Evolutionary conservation across 257 asterid species (phyloP), one percentile per base, ranked within the genome.

Genomic region (Cynanchum wilfordii): DNA sequence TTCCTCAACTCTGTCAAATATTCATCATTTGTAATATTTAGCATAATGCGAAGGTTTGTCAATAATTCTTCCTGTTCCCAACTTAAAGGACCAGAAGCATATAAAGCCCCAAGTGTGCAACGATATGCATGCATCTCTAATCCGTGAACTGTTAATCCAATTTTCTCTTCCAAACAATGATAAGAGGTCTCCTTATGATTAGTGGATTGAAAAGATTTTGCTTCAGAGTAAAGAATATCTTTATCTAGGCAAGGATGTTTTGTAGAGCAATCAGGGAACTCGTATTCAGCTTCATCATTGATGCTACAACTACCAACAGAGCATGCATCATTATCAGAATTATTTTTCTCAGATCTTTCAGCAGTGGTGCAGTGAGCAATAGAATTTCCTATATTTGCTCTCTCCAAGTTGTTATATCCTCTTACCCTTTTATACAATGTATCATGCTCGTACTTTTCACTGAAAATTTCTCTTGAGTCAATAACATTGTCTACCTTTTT

Each of bases 71-170:
- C 86, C 72, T 82, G 80, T 67, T 82, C 86, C 86, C 86, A 82
- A 76, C 86, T 82, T 68, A 82, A 82, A 66, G 86, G 86, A 56
- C 86, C 86, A 36, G 80, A 82, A 73, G 82, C 86, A 77, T 70
- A 77, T 77, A 82, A 79, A 60, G 86, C 86, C 82, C 71, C 86
- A 69, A 82, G 74, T 29, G 86, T 82, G 73, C 82, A 70, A 59
- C 78, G 80, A 63, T 82, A 82, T 54, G 86, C 86, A 74, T 77
- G 78, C 84, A 82, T 71, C 84, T 82, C 86, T 71, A 82, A 64
- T 72, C 50, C 71, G 68, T 78, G 86, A 76, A 82, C 65, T 59
- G 71, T 78, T 72, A 51, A 73, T 55, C 77, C 80, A 42, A 76
- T 72, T 22, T 75, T 75, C 49, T 71, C 77, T 75, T 65, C 75